Evolutionary conservation across 208 protist genomes (phyloP), one percentile per base, ranked within the genome.

Genomic region (Kentomonas sorsogonicus): DNA sequence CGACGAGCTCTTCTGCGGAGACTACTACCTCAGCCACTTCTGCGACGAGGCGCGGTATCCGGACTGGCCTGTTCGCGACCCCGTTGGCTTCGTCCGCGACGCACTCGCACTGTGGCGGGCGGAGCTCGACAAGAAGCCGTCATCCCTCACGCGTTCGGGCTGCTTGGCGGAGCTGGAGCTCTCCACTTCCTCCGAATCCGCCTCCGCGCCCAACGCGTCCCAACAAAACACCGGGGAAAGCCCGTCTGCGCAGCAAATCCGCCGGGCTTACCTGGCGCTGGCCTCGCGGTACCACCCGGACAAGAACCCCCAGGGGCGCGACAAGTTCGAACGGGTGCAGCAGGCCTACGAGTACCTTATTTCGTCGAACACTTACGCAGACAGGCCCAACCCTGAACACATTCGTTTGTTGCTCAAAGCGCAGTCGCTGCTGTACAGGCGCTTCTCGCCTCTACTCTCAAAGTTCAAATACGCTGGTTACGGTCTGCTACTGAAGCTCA

Each of bases 401-500:
- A 86, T 96, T 34, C 43, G 31, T 4, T 74, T 94, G 18, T 30
- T 96, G 56, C 53, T 98, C 7, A 77, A 78, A 25, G 79, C 93
- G 3, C 96, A 98, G 73, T 86, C 81, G 26, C 97, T 98, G 31
- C 66, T 98, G 1, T 98, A 89, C 63, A 86, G 77, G 43, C 74
- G 89, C 7, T 96, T 79, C 66, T 74, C 63, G 43, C 66, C 83
- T 11, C 58, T 73, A 13, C 72, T 98, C 29, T 46, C 53, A 23
- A 63, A 69, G 29, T 98, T 97, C 82, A 98, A 98, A 71, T 98
- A 98, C 63, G 81, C 96, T 15, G 96, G 94, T 7, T 98, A 97
- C 68, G 67, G 60, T 15, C 70, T 97, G 51, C 79, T 98, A 22
- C 66, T 97, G 38, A 57, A 65, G 43, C 78, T 94, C 11, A 77